phyloP scores from a whole-genome alignment of 2,329 filamentous ascomycete species.

The Xylariomycetidae sp. region DNA sequence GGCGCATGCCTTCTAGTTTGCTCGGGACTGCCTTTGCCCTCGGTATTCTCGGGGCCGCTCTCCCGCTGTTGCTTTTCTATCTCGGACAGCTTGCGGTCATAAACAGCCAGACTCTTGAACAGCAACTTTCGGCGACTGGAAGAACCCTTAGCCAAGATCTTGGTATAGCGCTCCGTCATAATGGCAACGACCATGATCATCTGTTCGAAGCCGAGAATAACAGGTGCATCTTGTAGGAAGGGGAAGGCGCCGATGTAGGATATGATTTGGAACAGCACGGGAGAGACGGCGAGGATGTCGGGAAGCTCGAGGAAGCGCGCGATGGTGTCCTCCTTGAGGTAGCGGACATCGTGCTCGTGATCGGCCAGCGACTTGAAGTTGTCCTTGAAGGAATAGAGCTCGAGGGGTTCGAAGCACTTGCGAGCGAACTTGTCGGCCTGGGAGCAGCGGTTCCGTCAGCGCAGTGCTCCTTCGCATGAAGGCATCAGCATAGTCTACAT shows the following conservation, averaged over 20 bases:
- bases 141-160: conserved; percentile 53
- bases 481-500: too few relatives aligned
- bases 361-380: conserved; percentile 68
- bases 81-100: conserved; percentile 52
- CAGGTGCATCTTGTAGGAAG: conserved; percentile 64
- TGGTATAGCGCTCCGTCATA: conserved; percentile 62
- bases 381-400: conserved; percentile 67
- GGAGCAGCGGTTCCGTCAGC: too few relatives aligned
- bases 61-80: conserved; percentile 16
- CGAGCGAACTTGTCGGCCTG: conserved; percentile 60
- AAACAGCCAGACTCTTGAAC: conserved; percentile 66
- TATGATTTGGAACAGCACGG: conserved; percentile 65
- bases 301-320: conserved; percentile 68
- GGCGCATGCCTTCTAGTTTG: conserved; percentile 15
- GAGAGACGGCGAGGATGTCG: conserved; percentile 59
- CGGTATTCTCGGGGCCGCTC: conserved; percentile 4
- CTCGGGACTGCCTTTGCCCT: conserved; percentile 3
- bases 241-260: conserved; percentile 69
- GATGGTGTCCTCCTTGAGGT: conserved; percentile 65
- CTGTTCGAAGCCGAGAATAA: conserved; percentile 62
- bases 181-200: conserved; percentile 68
- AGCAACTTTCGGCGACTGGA: conserved; percentile 57
- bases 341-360: conserved; percentile 52
- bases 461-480: too few relatives aligned
- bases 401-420: conserved; percentile 64